Percentiles rank a stretch among this genome's conserved stretches.
phyloP scores from a whole-genome alignment of 2,329 filamentous ascomycete species.

The Trichophyton verrucosum region DNA sequence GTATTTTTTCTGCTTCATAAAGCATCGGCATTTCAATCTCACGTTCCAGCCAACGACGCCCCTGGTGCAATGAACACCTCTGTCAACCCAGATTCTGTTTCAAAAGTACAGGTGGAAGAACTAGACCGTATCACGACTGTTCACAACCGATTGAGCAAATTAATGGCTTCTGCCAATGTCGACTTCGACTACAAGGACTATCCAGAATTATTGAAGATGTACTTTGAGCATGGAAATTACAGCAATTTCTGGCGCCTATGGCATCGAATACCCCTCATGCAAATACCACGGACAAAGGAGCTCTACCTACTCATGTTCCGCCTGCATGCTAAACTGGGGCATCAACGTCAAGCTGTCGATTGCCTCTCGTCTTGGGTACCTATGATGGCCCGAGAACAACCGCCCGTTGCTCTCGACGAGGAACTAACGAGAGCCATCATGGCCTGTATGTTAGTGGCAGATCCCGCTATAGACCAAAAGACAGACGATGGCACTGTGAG shows the following conservation, averaged over 20 bases:
- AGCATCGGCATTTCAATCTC: conserved; percentile 29
- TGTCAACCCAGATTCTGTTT: conserved; percentile 4
- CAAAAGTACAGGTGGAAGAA: conserved; percentile 7
- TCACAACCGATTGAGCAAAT: conserved; percentile 19
- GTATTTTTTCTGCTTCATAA: conserved; percentile 37
- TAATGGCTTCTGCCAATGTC: conserved; percentile 20
- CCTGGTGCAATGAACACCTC: conserved; percentile 27
- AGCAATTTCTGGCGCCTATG: conserved; percentile 50
- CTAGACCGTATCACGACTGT: conserved; percentile 11
- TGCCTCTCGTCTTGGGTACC: conserved; percentile 43
- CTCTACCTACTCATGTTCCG: conserved; percentile 47
- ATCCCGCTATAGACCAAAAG: conserved; percentile 38
- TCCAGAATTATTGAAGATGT: conserved; percentile 22
- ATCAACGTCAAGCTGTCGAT: conserved; percentile 36
- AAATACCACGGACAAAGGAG: conserved; percentile 36
- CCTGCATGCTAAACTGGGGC: conserved; percentile 35
- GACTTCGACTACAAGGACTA: conserved; percentile 21
- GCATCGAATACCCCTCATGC: conserved; percentile 42
- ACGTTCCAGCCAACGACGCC: conserved; percentile 20
- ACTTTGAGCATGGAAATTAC: conserved; percentile 39
- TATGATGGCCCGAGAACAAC: conserved; percentile 47
- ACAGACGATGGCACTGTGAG: conserved; percentile 10
- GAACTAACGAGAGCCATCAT: conserved; percentile 39
- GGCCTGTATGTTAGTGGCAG: conserved; percentile 44
- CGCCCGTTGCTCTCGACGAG: conserved; percentile 36